Evolutionary conservation across 2,329 filamentous ascomycete species (phyloP).

Genomic region (Curvularia sp.): DNA sequence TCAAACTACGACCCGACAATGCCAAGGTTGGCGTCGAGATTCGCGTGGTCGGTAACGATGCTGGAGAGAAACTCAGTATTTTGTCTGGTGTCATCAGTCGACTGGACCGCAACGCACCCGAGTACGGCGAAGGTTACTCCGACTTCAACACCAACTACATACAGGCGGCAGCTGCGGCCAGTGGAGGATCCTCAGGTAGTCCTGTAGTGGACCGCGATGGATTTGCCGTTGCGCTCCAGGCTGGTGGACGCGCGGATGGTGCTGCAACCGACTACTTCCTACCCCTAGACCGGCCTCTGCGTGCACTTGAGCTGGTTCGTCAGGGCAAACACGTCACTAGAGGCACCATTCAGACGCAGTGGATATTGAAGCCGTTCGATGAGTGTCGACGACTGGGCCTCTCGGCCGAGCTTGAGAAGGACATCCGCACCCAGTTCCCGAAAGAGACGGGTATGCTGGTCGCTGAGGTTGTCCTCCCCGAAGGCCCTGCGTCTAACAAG

Average conservation of each 20-base stretch:
- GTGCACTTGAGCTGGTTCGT: slow-evolving; percentile 86
- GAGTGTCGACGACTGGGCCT: slow-evolving; percentile 91
- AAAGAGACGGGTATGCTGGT: slow-evolving; percentile 97
- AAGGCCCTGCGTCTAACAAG: slow-evolving; percentile 85
- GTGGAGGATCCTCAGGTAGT: slow-evolving; percentile 96
- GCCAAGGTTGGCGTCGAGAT: slow-evolving; percentile 93
- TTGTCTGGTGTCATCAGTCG: slow-evolving; percentile 96
- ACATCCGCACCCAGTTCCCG: slow-evolving; percentile 82
- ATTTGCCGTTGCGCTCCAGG: slow-evolving; percentile 88
- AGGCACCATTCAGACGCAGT: slow-evolving; percentile 98
- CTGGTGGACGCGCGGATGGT: slow-evolving; percentile 90
- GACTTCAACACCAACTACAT: slow-evolving; percentile 98
- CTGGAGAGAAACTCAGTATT: slow-evolving; percentile 97
- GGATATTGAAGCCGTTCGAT: slow-evolving; percentile 95
- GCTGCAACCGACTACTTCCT: slow-evolving; percentile 98
- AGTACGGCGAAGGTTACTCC: slow-evolving; percentile 94
- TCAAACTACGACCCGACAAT: slow-evolving; percentile 82
- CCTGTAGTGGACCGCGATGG: slow-evolving; percentile 97
- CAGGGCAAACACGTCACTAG: slow-evolving; percentile 77
- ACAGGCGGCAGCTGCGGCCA: slow-evolving; percentile 95
- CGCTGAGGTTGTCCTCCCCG: slow-evolving; percentile 90
- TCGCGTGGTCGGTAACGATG: slow-evolving; percentile 96
- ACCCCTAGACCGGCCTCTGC: slow-evolving; percentile 85
- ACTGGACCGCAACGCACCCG: slow-evolving; percentile 93
- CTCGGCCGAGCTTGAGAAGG: slow-evolving; percentile 83